Evolutionary conservation across 2,329 filamentous ascomycete genomes (phyloP).

Genomic region (Ophidiomyces ophidiicola): DNA sequence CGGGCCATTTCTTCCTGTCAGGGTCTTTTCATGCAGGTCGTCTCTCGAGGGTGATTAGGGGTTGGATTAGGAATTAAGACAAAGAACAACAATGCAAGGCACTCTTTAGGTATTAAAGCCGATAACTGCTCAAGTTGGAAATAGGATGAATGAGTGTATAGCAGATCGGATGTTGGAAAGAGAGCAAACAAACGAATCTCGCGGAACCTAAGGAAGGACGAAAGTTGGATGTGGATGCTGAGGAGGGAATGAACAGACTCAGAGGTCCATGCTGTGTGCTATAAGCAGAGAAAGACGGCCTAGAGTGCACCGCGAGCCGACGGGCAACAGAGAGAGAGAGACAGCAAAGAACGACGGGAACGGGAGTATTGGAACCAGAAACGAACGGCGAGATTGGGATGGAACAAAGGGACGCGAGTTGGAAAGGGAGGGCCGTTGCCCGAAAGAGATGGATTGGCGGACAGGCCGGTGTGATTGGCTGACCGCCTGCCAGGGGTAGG

Average conservation of each 20-base stretch:
- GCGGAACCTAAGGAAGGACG: slow-evolving; percentile 5
- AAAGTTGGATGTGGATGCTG: slow-evolving; percentile 4
- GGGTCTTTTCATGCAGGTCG: too few relatives aligned
- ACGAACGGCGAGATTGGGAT: slow-evolving; percentile 1
- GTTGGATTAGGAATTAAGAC: too few relatives aligned
- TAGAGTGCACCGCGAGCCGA: too few relatives aligned
- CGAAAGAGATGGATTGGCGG: not conserved
- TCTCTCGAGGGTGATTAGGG: too few relatives aligned
- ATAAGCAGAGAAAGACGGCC: slow-evolving; percentile 5
- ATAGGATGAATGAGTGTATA: too few relatives aligned
- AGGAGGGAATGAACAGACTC: slow-evolving; percentile 6
- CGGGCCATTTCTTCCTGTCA: not conserved
- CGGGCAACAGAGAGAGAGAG: not conserved
- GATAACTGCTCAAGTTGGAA: too few relatives aligned
- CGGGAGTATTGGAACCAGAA: slow-evolving; percentile 3
- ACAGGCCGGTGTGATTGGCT: slow-evolving; percentile 6
- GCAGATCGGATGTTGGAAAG: too few relatives aligned
- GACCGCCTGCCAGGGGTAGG: not conserved
- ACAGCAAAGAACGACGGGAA: not conserved
- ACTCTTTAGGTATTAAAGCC: too few relatives aligned
- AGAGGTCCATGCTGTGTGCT: slow-evolving; percentile 10
- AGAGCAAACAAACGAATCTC: not conserved
- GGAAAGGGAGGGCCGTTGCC: too few relatives aligned
- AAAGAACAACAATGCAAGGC: too few relatives aligned
- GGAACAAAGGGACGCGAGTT: not conserved